phyloP scores from a whole-genome alignment of 139 green algal species.

The Mesotaenium endlicherianum region DNA sequence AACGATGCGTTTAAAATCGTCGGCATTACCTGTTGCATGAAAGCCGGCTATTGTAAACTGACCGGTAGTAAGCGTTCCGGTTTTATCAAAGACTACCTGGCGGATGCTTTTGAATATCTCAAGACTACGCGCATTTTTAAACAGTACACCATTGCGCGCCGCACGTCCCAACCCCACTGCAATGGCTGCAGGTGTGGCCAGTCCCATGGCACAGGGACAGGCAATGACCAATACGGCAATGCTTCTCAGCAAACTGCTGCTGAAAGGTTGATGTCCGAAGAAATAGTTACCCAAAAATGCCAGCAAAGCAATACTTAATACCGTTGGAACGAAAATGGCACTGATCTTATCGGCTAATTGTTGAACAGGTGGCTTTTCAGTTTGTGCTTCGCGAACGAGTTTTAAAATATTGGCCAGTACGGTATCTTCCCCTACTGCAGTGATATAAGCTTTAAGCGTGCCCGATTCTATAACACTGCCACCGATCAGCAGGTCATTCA shows the following conservation, averaged over 20 bases:
- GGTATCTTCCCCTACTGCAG: constrained; percentile 70
- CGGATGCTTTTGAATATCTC: constrained; percentile 69
- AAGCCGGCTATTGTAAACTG: constrained; percentile 62
- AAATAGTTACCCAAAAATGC: neutral
- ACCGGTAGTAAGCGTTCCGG: constrained; percentile 84
- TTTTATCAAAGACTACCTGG: constrained; percentile 94
- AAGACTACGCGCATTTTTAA: constrained; percentile 78
- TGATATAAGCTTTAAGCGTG: constrained; percentile 62
- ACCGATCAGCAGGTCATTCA: neutral
- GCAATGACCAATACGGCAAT: constrained; percentile 88
- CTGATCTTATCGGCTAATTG: constrained; percentile 75
- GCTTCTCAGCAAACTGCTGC: neutral
- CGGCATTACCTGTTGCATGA: neutral
- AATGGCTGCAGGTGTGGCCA: constrained; percentile 88
- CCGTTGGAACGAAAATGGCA: constrained; percentile 76
- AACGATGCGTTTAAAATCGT: neutral
- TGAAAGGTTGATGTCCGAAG: too few relatives aligned
- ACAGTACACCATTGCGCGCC: constrained; percentile 75
- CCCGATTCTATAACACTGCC: constrained; percentile 68
- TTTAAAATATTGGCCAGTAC: constrained; percentile 79
- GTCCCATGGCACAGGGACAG: constrained; percentile 88
- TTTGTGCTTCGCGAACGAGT: constrained; percentile 44
- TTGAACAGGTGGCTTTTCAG: constrained; percentile 78
- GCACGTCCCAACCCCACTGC: constrained; percentile 81
- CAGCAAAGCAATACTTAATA: constrained; percentile 61